Conservation (phyloP, 345 rosid genomes). For the Sonneratia alba region DNA sequence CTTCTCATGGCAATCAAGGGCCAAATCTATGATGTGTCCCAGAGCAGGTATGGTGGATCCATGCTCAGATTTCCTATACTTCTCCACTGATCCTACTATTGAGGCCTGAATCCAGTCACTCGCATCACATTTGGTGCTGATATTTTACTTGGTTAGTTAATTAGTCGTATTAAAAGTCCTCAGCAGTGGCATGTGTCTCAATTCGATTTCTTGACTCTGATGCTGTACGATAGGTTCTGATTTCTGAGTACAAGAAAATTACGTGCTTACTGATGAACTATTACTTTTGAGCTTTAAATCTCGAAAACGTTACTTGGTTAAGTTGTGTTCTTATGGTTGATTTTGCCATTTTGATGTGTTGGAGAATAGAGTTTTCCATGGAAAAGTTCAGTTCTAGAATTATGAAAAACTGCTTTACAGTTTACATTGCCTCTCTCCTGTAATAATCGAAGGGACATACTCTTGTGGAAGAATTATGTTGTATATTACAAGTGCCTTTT, state of each 20-base stretch:
- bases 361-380: neutral
- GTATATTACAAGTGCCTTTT: no score
- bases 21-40: slow-evolving; percentile 98
- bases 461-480: neutral
- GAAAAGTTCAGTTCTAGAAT: no score
- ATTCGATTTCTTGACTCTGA: neutral
- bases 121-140: no score
- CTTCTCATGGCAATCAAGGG: slow-evolving; percentile 98
- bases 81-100: neutral
- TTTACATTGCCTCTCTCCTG: neutral
- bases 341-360: neutral
- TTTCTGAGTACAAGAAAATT: neutral
- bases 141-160: neutral
- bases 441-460: neutral
- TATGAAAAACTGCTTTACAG: neutral
- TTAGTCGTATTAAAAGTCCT: neutral
- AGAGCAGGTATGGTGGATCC: slow-evolving; percentile 55
- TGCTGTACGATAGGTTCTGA: neutral
- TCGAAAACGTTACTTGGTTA: neutral
- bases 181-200: neutral
- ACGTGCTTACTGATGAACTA: neutral
- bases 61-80: no score
- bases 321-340: neutral
- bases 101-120: no score
- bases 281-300: neutral